Evolutionary conservation across 2,329 filamentous ascomycete genomes (phyloP).

Genomic region (Onygena corvina): DNA sequence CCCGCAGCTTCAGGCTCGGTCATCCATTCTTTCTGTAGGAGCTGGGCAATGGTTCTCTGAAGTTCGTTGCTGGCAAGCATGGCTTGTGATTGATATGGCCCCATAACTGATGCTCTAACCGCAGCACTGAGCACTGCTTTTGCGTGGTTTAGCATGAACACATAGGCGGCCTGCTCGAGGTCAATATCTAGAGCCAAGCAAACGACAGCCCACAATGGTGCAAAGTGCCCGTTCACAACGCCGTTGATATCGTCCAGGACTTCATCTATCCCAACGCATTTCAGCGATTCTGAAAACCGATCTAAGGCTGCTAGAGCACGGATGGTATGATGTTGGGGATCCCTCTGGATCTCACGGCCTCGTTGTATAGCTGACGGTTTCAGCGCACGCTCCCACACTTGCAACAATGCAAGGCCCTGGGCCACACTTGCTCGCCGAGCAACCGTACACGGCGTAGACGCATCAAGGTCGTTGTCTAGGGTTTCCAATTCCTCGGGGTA

Average conservation of each 20-base stretch:
- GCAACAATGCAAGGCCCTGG: constrained; percentile 48
- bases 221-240: constrained; percentile 42
- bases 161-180: constrained; percentile 44
- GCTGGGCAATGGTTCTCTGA: constrained; percentile 40
- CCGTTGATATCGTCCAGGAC: constrained; percentile 21
- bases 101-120: constrained; percentile 52
- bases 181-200: constrained; percentile 43
- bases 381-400: constrained; percentile 49
- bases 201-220: constrained; percentile 49
- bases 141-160: constrained; percentile 53
- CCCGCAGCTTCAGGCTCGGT: constrained; percentile 44
- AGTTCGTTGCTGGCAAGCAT: constrained; percentile 44
- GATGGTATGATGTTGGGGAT: background rate
- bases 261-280: constrained; percentile 21
- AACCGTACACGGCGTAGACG: constrained; percentile 51
- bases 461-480: constrained; percentile 53
- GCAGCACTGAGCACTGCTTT: constrained; percentile 52
- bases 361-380: constrained; percentile 21
- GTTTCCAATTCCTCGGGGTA: constrained; percentile 38
- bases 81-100: constrained; percentile 52
- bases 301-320: constrained; percentile 24
- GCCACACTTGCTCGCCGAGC: constrained; percentile 49
- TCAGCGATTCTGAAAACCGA: constrained; percentile 30
- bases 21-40: constrained; percentile 40
- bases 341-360: background rate